phyloP scores from a whole-genome alignment of 352 stramenopile genomes.

The Sclerospora graminicola region DNA sequence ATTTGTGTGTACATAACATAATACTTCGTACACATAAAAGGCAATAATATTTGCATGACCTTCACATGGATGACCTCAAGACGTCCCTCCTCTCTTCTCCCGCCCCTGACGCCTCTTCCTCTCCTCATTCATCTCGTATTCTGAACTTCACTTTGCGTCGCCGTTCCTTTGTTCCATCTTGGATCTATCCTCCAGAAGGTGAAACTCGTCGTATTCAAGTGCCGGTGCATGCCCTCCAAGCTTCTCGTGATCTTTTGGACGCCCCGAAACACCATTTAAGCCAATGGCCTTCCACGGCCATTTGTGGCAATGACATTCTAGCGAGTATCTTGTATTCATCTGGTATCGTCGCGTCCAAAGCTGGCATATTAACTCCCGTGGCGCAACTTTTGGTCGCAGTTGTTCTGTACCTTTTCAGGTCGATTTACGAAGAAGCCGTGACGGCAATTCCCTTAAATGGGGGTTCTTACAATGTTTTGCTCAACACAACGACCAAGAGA shows the following conservation, averaged over 20 bases:
- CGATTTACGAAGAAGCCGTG: conserved; percentile 88
- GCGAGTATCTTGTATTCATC: conserved; percentile 80
- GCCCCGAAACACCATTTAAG: conserved; percentile 27
- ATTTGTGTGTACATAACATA: too few relatives aligned
- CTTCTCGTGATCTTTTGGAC: conserved; percentile 19
- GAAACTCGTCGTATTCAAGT: conserved; percentile 23
- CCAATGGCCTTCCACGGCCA: conserved; percentile 83
- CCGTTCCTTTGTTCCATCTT: conserved; percentile 13
- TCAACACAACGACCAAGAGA: conserved; percentile 88
- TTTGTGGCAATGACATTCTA: conserved; percentile 90
- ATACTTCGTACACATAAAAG: too few relatives aligned
- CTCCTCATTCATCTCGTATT: conserved; percentile 10
- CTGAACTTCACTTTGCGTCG: conserved; percentile 14
- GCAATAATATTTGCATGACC: too few relatives aligned
- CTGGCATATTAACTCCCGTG: conserved; percentile 80
- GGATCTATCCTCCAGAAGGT: conserved; percentile 36
- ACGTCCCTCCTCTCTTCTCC: conserved; percentile 25
- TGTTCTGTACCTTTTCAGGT: conserved; percentile 61
- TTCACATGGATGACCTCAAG: conserved; percentile 46
- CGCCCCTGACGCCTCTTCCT: conserved; percentile 4
- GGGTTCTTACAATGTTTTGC: conserved; percentile 87
- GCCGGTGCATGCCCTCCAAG: conserved; percentile 14
- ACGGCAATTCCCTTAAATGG: conserved; percentile 86
- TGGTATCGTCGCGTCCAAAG: conserved; percentile 53
- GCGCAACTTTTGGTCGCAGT: conserved; percentile 70